These are phyloP conservation scores for Citrus sp. DNA, from an alignment of 345 rosid species.

Conservation along the genomic window DNA sequence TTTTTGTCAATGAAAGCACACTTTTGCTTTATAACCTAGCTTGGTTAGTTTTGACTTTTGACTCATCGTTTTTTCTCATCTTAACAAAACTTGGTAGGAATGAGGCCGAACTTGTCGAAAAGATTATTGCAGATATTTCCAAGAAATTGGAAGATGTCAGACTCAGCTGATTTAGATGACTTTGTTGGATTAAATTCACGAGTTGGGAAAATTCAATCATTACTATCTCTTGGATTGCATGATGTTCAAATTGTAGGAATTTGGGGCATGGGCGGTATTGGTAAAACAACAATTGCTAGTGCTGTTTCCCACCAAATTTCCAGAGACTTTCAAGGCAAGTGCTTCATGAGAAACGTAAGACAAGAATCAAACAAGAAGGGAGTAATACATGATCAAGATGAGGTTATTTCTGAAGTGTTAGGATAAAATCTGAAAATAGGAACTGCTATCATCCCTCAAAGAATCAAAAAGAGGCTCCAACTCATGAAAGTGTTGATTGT, in stretches of 20 bases:
- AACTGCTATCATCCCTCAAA: too few relatives aligned
- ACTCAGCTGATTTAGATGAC: neutral
- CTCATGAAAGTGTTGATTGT: too few relatives aligned
- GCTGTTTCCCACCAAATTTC: neutral
- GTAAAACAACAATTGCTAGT: conserved; percentile 4
- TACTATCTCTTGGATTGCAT: neutral
- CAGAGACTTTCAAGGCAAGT: neutral
- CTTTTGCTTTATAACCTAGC: too few relatives aligned
- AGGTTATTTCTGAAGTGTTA: neutral
- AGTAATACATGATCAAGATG: neutral
- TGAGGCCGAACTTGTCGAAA: neutral
- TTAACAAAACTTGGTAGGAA: neutral
- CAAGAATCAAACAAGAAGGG: neutral
- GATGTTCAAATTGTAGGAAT: neutral
- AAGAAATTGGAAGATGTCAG: neutral
- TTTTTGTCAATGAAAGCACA: too few relatives aligned
- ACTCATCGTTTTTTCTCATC: too few relatives aligned
- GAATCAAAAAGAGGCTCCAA: too few relatives aligned
- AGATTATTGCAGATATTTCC: neutral
- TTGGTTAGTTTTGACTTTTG: too few relatives aligned
- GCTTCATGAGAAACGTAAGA: neutral
- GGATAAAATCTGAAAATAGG: neutral
- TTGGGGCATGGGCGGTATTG: conserved; percentile 9
- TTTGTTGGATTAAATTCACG: neutral
- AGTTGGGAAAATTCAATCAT: neutral